These are phyloP conservation scores for Saccharomyces pastorianus DNA, from an alignment of 1,139 yeast species.

Conservation along the genomic window DNA sequence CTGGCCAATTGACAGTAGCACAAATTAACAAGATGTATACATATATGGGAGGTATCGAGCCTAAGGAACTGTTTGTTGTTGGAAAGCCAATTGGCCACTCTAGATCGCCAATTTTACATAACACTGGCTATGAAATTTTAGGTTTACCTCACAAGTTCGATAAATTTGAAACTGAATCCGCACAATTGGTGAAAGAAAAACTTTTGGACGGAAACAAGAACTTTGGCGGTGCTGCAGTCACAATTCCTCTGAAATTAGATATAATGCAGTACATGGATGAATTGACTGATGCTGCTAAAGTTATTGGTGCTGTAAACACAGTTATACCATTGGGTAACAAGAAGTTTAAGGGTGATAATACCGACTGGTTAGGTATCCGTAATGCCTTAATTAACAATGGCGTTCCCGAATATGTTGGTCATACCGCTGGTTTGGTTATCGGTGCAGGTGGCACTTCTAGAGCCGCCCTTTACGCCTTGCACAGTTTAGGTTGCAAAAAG, in stretches of 20 bases:
- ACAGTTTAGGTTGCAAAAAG: slow-evolving; percentile 64
- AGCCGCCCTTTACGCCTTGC: slow-evolving; percentile 86
- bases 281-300: slow-evolving; percentile 61
- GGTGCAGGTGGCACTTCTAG: slow-evolving; percentile 98
- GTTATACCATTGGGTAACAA: slow-evolving; percentile 52
- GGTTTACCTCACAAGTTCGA: slow-evolving; percentile 74
- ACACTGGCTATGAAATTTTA: slow-evolving; percentile 59
- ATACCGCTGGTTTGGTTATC: slow-evolving; percentile 57
- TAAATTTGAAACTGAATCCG: slow-evolving; percentile 63
- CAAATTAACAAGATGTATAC: slow-evolving; percentile 54
- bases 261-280: slow-evolving; percentile 59
- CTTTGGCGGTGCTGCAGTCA: slow-evolving; percentile 87
- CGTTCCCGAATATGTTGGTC: slow-evolving; percentile 38
- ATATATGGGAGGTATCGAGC: slow-evolving; percentile 53
- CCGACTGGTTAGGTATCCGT: slow-evolving; percentile 90
- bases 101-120: slow-evolving; percentile 79
- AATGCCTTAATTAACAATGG: slow-evolving; percentile 59
- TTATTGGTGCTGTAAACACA: slow-evolving; percentile 92
- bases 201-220: slow-evolving; percentile 40
- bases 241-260: slow-evolving; percentile 82
- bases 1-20: slow-evolving; percentile 60
- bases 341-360: slow-evolving; percentile 72
- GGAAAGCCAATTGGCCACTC: slow-evolving; percentile 84
- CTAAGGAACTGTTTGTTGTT: slow-evolving; percentile 62
- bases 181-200: slow-evolving; percentile 39